These are phyloP conservation scores for Mikania micrantha DNA, from an alignment of 129 eudicot genomes.

Conservation along the genomic window DNA sequence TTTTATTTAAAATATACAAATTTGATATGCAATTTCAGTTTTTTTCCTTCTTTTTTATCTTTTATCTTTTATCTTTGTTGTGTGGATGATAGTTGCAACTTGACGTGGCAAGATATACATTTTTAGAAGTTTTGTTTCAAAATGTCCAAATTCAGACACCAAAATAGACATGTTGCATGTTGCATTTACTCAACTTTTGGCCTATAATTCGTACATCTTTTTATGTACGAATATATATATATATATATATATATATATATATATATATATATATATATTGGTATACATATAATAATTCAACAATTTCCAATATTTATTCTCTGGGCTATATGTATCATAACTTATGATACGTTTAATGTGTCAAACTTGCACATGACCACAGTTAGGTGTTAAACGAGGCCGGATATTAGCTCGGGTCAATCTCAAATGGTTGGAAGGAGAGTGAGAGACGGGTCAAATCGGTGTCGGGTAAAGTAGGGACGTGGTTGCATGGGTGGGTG, in stretches of 20 bases:
- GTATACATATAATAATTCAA: not conserved
- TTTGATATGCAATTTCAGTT: too few relatives aligned
- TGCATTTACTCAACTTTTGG: constrained; percentile 11
- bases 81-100: constrained; percentile 15
- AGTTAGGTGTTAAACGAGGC: not conserved
- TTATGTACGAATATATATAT: constrained; percentile 16
- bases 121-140: constrained; percentile 12
- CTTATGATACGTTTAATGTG: constrained; percentile 11
- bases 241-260: not conserved
- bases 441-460: constrained; percentile 17
- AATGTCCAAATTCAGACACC: constrained; percentile 23
- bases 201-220: constrained; percentile 18
- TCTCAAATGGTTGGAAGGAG: constrained; percentile 2
- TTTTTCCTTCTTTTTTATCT: too few relatives aligned
- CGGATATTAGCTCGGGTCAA: not conserved
- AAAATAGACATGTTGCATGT: constrained; percentile 34
- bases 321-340: not conserved
- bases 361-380: constrained; percentile 8
- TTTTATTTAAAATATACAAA: too few relatives aligned
- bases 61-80: not conserved
- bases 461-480: constrained; percentile 22
- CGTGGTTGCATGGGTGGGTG: constrained; percentile 33
- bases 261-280: not conserved
- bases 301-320: not conserved
- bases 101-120: constrained; percentile 17